Conservation (phyloP, 2,329 filamentous ascomycete genomes). For the Pseudogymnoascus sp. region DNA sequence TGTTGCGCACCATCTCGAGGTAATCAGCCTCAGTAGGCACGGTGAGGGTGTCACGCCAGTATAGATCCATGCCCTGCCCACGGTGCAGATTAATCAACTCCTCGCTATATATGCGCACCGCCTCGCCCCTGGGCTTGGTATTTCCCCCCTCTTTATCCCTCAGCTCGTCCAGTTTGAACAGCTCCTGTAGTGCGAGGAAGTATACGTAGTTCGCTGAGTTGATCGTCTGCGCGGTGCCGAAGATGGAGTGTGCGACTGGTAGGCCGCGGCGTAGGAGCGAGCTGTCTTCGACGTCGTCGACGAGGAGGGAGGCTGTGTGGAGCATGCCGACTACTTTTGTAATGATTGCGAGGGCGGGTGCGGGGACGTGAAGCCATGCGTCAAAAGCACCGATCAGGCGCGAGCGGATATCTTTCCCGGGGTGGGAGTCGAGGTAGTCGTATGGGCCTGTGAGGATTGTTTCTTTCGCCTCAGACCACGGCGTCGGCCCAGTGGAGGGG, state of each 20-base stretch:
- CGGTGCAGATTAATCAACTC: slow-evolving; percentile 79
- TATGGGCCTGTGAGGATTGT: slow-evolving; percentile 71
- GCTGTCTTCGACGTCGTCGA: slow-evolving; percentile 84
- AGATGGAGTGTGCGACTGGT: slow-evolving; percentile 78
- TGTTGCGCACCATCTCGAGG: slow-evolving; percentile 89
- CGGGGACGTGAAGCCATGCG: slow-evolving; percentile 68
- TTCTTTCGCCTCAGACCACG: slow-evolving; percentile 69
- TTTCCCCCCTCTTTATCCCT: slow-evolving; percentile 23
- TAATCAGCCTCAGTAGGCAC: slow-evolving; percentile 85
- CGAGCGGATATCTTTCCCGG: slow-evolving; percentile 78
- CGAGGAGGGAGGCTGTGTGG: slow-evolving; percentile 74
- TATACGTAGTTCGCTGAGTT: slow-evolving; percentile 89
- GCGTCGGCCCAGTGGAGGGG: slow-evolving; percentile 26
- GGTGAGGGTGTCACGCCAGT: slow-evolving; percentile 79
- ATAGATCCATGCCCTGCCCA: slow-evolving; percentile 86
- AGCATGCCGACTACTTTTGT: slow-evolving; percentile 78
- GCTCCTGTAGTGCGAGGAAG: slow-evolving; percentile 70
- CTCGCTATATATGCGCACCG: slow-evolving; percentile 68
- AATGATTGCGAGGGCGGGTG: slow-evolving; percentile 63
- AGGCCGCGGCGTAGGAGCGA: slow-evolving; percentile 70
- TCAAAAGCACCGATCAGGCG: slow-evolving; percentile 79
- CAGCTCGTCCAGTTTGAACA: slow-evolving; percentile 64
- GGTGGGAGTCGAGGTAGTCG: slow-evolving; percentile 71
- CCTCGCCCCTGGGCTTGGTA: slow-evolving; percentile 21
- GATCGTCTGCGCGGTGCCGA: slow-evolving; percentile 80